These are phyloP conservation scores for Rhododendron henanense DNA, from an alignment of 148 eudicot genomes.

Conservation along the genomic window DNA sequence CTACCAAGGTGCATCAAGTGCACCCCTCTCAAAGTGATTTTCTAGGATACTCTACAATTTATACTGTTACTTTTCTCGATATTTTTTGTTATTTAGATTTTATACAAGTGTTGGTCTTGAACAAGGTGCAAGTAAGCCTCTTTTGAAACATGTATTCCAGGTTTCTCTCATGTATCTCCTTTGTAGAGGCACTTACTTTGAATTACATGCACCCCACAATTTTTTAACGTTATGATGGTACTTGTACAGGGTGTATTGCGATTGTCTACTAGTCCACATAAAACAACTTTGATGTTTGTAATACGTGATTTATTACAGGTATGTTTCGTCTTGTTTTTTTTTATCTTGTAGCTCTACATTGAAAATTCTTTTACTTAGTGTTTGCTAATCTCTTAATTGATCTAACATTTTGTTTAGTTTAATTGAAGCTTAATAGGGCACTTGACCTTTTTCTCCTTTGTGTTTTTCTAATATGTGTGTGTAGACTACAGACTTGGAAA, in stretches of 20 bases:
- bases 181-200: neutral
- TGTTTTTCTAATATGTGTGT: neutral
- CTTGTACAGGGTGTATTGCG: neutral
- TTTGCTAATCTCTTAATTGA: neutral
- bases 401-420: neutral
- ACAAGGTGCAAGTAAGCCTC: no score
- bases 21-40: no score
- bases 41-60: no score
- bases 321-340: neutral
- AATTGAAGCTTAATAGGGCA: neutral
- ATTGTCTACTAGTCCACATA: constrained; percentile 84
- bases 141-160: no score
- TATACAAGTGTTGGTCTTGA: no score
- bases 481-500: constrained; percentile 79
- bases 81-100: no score
- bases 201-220: neutral
- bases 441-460: neutral
- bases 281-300: constrained; percentile 94
- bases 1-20: neutral
- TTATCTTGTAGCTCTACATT: neutral
- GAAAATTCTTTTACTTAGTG: neutral
- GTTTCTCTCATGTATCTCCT: neutral
- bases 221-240: neutral
- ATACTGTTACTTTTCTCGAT: no score
- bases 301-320: constrained; percentile 91